Base-by-base conservation (phyloP, 108 stramenopile genomes). In the Cyclotella cryptica region DNA sequence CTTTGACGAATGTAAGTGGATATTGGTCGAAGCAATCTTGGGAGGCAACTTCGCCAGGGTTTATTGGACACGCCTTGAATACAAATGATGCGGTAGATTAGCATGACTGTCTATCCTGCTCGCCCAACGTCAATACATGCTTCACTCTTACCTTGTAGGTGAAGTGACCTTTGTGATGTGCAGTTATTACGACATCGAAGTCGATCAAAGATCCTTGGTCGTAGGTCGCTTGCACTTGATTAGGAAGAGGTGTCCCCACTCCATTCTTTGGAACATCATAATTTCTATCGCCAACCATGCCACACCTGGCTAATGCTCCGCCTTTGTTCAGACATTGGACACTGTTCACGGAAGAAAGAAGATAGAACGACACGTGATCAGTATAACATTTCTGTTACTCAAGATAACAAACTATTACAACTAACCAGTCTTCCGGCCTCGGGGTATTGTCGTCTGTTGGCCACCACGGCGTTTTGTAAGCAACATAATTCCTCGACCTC, bases 81-180 rank as follows among this genome's bases (percentile, higher is more conserved):
- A 72, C 71, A 30, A n/a, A n/a, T n/a, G n/a, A n/a, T n/a, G n/a
- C n/a, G n/a, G n/a, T n/a, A n/a, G n/a, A n/a, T n/a, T n/a, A n/a
- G n/a, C n/a, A n/a, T n/a, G n/a, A n/a, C n/a, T n/a, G n/a, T n/a
- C n/a, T n/a, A n/a, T n/a, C n/a, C n/a, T n/a, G n/a, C n/a, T n/a
- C n/a, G n/a, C n/a, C n/a, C n/a, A n/a, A n/a, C n/a, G n/a, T n/a
- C n/a, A n/a, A n/a, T n/a, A n/a, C n/a, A n/a, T n/a, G n/a, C n/a
- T n/a, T n/a, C n/a, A n/a, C n/a, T n/a, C n/a, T n/a, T n/a, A n/a
- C n/a, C n/a, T n/a, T n/a, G n/a, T n/a, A n/a, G n/a, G n/a, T n/a
- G n/a, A 86, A 71, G 53, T 89, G 85, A 21, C 88, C 88, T 15
- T 40, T 59, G 61, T 86, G 84, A 79, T 85, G 74, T 0, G 85